Evolutionary conservation across 2,329 filamentous ascomycete species (phyloP).

Genomic region (Cercospora zeae-maydis): DNA sequence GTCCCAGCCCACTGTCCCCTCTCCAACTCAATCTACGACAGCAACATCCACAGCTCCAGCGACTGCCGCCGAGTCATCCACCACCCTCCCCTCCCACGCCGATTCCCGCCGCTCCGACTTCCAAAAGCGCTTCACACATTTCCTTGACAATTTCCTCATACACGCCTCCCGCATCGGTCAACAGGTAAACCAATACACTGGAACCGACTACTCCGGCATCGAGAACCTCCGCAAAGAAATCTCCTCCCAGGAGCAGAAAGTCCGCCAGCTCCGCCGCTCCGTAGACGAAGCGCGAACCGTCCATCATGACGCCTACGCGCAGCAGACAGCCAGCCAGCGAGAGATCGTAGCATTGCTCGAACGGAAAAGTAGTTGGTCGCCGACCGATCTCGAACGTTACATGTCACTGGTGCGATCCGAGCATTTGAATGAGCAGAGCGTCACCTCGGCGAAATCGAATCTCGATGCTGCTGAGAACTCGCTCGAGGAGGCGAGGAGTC

Average conservation of each 20-base stretch:
- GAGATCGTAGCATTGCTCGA: conserved; percentile 93
- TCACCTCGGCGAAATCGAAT: conserved; percentile 66
- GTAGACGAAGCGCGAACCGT: conserved; percentile 69
- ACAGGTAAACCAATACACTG: conserved; percentile 88
- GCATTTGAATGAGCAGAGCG: conserved; percentile 85
- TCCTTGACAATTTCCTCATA: conserved; percentile 87
- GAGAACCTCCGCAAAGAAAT: conserved; percentile 81
- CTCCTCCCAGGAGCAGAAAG: conserved; percentile 57
- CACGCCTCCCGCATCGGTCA: conserved; percentile 82
- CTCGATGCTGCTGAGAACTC: conserved; percentile 73
- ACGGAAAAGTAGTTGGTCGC: conserved; percentile 87
- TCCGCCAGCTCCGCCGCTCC: conserved; percentile 57
- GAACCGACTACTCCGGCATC: conserved; percentile 79
- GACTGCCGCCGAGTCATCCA: conserved; percentile 18
- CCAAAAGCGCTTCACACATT: conserved; percentile 59
- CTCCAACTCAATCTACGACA: background rate
- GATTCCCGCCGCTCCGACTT: conserved; percentile 54
- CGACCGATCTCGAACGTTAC: conserved; percentile 86
- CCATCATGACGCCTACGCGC: conserved; percentile 79
- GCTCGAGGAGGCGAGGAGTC: conserved; percentile 70
- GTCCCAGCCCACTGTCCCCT: background rate
- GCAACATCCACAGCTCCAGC: background rate
- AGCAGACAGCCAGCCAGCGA: conserved; percentile 83
- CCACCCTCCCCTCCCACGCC: conserved; percentile 51
- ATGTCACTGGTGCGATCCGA: conserved; percentile 87